Conservation (phyloP, 1,284 basidiomycete species). For the Puccinia polysora region DNA sequence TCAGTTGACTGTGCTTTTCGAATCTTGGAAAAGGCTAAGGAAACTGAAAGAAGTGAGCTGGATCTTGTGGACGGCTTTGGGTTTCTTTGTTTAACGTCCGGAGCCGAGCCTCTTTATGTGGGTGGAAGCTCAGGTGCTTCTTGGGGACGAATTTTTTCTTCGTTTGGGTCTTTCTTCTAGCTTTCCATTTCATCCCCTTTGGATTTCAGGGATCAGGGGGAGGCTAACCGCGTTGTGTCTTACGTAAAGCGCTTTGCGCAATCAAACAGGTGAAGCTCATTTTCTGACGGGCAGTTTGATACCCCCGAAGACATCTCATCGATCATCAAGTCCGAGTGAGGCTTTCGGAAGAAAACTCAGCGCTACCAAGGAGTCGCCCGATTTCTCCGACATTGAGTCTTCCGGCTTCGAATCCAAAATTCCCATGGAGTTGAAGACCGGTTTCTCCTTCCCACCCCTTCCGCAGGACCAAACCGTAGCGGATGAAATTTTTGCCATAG, state of each 20-base stretch:
- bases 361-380: background rate
- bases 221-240: background rate
- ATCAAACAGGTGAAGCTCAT: slow-evolving; percentile 17
- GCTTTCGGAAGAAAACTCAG: background rate
- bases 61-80: slow-evolving; percentile 36
- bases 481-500: slow-evolving; percentile 31
- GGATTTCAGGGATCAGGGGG: background rate
- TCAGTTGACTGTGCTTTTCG: background rate
- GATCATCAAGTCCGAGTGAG: background rate
- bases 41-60: slow-evolving; percentile 11
- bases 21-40: background rate
- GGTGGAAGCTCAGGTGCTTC: slow-evolving; percentile 33
- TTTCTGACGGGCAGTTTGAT: slow-evolving; percentile 20
- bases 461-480: slow-evolving; percentile 16
- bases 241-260: slow-evolving; percentile 10
- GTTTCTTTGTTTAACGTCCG: slow-evolving; percentile 30
- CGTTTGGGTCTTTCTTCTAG: slow-evolving; percentile 25
- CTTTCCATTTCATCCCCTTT: background rate
- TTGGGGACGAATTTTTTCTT: slow-evolving; percentile 41
- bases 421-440: slow-evolving; percentile 16
- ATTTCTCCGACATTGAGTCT: background rate
- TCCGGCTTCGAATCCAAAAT: background rate
- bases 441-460: slow-evolving; percentile 24
- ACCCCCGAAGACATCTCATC: slow-evolving; percentile 10
- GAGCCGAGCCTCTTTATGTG: slow-evolving; percentile 40